Conservation (phyloP, 495 filamentous ascomycete species). For the Xylaria telfairii region DNA sequence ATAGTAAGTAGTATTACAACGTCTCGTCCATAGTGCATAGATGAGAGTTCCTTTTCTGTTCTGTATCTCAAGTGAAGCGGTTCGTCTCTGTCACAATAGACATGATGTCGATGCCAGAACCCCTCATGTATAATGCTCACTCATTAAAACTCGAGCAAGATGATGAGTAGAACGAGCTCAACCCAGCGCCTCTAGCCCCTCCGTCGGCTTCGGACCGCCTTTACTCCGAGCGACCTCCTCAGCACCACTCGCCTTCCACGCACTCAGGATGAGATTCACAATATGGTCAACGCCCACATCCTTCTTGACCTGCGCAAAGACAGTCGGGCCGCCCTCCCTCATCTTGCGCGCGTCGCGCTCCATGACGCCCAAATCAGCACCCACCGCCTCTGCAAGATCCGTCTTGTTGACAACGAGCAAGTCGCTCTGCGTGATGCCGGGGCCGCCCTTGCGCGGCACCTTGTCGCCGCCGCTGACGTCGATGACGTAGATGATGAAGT, state of each 20-base stretch:
- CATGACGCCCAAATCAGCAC: constrained; percentile 92
- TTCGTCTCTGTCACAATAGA: not conserved
- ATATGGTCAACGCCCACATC: constrained; percentile 83
- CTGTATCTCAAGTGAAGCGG: not conserved
- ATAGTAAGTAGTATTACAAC: constrained; percentile 7
- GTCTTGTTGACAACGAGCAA: constrained; percentile 95
- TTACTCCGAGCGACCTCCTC: constrained; percentile 60
- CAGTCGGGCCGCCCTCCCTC: constrained; percentile 93
- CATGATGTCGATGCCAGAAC: not conserved
- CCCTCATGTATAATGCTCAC: not conserved
- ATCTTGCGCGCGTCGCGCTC: constrained; percentile 94
- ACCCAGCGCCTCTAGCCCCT: constrained; percentile 50
- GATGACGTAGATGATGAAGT: constrained; percentile 98
- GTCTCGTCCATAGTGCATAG: not conserved
- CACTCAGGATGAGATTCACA: constrained; percentile 84
- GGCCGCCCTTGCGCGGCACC: constrained; percentile 93
- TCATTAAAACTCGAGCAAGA: not conserved
- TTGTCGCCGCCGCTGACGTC: constrained; percentile 98
- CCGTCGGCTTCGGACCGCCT: constrained; percentile 58
- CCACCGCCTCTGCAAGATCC: constrained; percentile 88
- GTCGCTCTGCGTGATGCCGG: constrained; percentile 95
- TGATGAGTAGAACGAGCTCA: not conserved
- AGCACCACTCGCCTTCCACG: constrained; percentile 89
- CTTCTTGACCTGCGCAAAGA: constrained; percentile 97
- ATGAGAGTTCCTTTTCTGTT: not conserved